A percentile compares a stretch with the other conserved stretches of the same genome.
Evolutionary conservation across 441 rosid genomes (phyloP).

Genomic region (Erodium chrysanthum): DNA sequence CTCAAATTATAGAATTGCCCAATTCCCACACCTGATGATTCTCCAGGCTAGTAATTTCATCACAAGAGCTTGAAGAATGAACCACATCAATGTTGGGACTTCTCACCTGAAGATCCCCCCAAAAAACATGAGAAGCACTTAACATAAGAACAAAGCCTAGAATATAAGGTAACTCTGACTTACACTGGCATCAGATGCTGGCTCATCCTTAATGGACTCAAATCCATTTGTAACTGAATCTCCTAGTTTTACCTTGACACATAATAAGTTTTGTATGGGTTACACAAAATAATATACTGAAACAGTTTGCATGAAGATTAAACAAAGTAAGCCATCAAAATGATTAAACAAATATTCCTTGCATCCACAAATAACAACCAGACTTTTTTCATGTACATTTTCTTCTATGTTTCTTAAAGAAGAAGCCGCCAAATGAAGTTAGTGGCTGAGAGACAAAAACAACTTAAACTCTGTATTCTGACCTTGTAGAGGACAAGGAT

Average conservation of each 20-base stretch:
- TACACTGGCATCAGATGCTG: slow-evolving; percentile 12
- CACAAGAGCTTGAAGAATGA: slow-evolving; percentile 5
- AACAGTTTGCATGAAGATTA: neutral
- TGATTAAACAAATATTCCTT: neutral
- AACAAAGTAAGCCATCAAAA: too few species aligned
- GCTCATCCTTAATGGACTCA: neutral
- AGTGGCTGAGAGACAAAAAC: neutral
- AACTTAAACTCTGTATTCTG: neutral
- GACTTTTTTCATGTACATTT: neutral
- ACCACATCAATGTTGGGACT: too few species aligned
- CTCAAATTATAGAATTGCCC: neutral
- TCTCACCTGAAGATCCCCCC: slow-evolving; percentile 12
- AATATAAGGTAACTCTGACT: slow-evolving; percentile 6
- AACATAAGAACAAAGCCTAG: neutral
- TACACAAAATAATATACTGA: neutral
- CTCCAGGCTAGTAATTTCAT: slow-evolving; percentile 12
- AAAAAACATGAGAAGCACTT: slow-evolving; percentile 1
- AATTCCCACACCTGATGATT: slow-evolving; percentile 17
- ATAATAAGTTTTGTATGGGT: neutral
- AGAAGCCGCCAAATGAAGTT: neutral
- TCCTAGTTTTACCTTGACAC: slow-evolving; percentile 18
- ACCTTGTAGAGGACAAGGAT: neutral
- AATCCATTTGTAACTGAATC: slow-evolving; percentile 6
- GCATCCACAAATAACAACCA: neutral
- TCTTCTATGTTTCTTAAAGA: neutral